phyloP scores from a whole-genome alignment of 768 basidiomycete genomes.

The Mycena galopus region DNA sequence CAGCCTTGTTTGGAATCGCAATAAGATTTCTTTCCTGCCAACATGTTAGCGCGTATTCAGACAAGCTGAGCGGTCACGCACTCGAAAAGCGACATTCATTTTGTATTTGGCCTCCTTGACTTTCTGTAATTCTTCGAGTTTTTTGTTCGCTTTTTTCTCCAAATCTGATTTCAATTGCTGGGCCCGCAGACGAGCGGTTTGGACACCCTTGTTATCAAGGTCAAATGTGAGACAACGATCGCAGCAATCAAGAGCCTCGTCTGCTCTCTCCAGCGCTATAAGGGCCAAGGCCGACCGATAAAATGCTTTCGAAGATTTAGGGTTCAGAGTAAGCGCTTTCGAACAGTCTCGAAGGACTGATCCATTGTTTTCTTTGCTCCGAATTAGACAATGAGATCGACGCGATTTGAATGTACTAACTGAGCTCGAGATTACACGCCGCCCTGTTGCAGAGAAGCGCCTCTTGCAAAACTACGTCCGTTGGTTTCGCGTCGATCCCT shows the following conservation, averaged over 20 bases:
- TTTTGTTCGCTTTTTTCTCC: constrained; percentile 65
- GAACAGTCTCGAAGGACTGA: constrained; percentile 90
- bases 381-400: constrained; percentile 19
- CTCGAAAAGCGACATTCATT: constrained; percentile 74
- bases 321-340: constrained; percentile 72
- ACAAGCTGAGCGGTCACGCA: constrained; percentile 49
- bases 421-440: constrained; percentile 91
- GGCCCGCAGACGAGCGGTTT: constrained; percentile 61
- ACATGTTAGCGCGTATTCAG: constrained; percentile 3
- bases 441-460: constrained; percentile 90
- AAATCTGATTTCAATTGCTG: constrained; percentile 60
- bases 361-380: constrained; percentile 83
- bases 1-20: constrained; percentile 63
- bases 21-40: constrained; percentile 82
- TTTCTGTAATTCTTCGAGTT: constrained; percentile 60
- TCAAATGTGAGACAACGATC: constrained; percentile 74
- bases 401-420: constrained; percentile 57
- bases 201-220: constrained; percentile 66
- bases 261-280: constrained; percentile 75
- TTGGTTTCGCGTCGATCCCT: constrained; percentile 87
- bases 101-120: constrained; percentile 66
- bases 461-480: constrained; percentile 67
- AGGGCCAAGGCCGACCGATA: constrained; percentile 89
- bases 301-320: constrained; percentile 82
- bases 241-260: constrained; percentile 90